A percentile compares a stretch with the other conserved stretches of the same genome.
These are phyloP conservation scores for Yarrowia sp. DNA, from an alignment of 805 yeast species.

Conservation along the genomic window DNA sequence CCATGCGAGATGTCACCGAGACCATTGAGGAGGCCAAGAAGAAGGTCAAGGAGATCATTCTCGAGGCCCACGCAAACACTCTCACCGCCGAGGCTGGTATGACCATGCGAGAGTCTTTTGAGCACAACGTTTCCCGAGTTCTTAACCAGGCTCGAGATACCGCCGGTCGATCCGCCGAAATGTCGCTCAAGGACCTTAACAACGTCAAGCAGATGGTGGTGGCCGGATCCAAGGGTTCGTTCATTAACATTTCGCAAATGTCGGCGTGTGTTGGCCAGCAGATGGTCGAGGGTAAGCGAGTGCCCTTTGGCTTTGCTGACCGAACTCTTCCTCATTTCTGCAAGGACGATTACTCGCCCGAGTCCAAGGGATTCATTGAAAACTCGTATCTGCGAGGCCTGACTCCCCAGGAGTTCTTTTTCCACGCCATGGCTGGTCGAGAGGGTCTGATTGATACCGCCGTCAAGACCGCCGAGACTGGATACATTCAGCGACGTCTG, in stretches of 20 bases:
- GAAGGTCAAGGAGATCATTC: conserved; percentile 89
- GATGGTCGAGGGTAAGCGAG: conserved; percentile 99
- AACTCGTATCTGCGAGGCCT: conserved; percentile 95
- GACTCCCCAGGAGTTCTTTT: conserved; percentile 97
- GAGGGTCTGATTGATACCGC: conserved; percentile 99
- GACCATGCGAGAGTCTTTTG: conserved; percentile 98
- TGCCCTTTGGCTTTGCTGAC: conserved; percentile 94
- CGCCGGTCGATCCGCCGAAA: conserved; percentile 98
- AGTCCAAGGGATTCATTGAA: conserved; percentile 96
- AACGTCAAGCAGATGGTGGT: conserved; percentile 99
- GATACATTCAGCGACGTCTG: conserved; percentile 96
- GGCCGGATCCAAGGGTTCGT: conserved; percentile 99
- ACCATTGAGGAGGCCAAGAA: conserved; percentile 91
- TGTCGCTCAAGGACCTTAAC: conserved; percentile 87
- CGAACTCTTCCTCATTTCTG: conserved; percentile 97
- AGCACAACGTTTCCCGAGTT: conserved; percentile 92
- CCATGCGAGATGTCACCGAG: conserved; percentile 90
- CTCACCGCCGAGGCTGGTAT: conserved; percentile 98
- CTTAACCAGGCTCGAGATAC: conserved; percentile 98
- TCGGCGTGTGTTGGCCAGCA: conserved; percentile 99
- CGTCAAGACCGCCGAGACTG: conserved; percentile 98
- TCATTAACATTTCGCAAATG: conserved; percentile 98
- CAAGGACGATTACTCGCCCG: conserved; percentile 97
- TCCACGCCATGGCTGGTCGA: conserved; percentile 99
- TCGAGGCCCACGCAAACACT: conserved; percentile 84